Evolutionary conservation across 1,284 basidiomycete species (phyloP), one percentile per base, ranked within the genome.

Genomic region (Pascua sp.): DNA sequence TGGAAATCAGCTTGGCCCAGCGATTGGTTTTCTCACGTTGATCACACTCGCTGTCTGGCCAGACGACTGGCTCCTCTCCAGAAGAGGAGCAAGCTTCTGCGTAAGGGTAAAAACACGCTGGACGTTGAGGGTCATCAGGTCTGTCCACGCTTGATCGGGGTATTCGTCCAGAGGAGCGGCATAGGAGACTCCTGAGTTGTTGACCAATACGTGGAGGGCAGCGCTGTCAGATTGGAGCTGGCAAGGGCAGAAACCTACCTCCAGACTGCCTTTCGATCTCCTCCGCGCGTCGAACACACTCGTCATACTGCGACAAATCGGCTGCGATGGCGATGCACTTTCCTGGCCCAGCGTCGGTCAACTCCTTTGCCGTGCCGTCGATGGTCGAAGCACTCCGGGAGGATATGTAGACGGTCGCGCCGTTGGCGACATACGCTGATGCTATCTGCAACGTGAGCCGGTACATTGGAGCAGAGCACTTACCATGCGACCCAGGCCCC

Each of bases 201-300:
- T 75, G 9, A 67, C 82, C 8, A 87, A 79, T 11, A 86, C 81
- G 66, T 86, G 80, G 40, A 87, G 72, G 8, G 69, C 80, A n/a
- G n/a, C n/a, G n/a, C n/a, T n/a, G n/a, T n/a, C n/a, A n/a, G n/a
- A n/a, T n/a, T n/a, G n/a, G n/a, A n/a, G n/a, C n/a, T n/a, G n/a
- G n/a, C n/a, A n/a, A n/a, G n/a, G n/a, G n/a, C n/a, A n/a, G n/a
- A n/a, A n/a, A n/a, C n/a, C n/a, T n/a, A n/a, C n/a, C n/a, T 39
- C 77, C 75, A 70, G 85, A 84, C 65, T 70, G 73, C 46, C 73
- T 72, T 43, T 73, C 65, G 17, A 85, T 65, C 65, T 82, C 81
- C 52, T 73, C 64, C 5, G 80, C 82, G 11, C 85, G 74, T 52
- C 76, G 65, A 44, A 82, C 80, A 37, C 84, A 81, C 48, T 84